phyloP scores from a whole-genome alignment of 371 early-diverging fungal species.

The Globomyces sp. region DNA sequence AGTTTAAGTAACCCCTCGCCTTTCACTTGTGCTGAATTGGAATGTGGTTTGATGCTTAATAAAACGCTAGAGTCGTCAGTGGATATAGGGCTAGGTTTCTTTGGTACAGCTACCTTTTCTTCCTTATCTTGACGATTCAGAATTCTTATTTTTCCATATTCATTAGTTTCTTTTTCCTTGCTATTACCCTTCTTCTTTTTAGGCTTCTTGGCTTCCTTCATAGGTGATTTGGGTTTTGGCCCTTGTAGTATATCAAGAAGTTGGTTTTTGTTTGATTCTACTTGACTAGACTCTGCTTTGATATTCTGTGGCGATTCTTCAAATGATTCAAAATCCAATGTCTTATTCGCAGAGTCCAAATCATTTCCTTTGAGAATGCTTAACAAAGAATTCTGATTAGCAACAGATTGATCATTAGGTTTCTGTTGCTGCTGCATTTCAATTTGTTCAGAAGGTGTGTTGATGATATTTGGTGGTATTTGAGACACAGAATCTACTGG shows the following conservation, averaged over 20 bases:
- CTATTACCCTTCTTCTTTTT: no score
- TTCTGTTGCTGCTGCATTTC: neutral
- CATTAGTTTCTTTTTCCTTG: constrained; percentile 7
- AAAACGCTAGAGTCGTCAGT: constrained; percentile 4
- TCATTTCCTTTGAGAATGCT: no score
- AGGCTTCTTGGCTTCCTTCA: no score
- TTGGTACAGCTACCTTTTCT: neutral
- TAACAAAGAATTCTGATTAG: no score
- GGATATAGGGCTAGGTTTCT: no score
- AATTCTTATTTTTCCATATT: constrained; percentile 9
- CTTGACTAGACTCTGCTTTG: no score
- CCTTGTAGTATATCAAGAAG: no score
- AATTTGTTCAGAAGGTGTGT: neutral
- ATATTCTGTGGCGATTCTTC: no score
- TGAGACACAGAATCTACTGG: neutral
- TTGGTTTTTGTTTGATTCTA: no score
- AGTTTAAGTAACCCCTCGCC: constrained; percentile 1
- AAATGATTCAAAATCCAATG: no score
- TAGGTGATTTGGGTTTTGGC: no score
- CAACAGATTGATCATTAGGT: constrained; percentile 12
- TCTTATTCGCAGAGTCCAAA: no score
- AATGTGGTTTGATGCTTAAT: constrained; percentile 4
- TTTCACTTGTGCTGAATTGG: neutral
- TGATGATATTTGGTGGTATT: neutral
- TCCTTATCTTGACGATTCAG: constrained; percentile 4